Evolutionary conservation across 176 grass and related monocot species (phyloP), one percentile per base, ranked within the genome.

Genomic region (Rhynchospora pubera): DNA sequence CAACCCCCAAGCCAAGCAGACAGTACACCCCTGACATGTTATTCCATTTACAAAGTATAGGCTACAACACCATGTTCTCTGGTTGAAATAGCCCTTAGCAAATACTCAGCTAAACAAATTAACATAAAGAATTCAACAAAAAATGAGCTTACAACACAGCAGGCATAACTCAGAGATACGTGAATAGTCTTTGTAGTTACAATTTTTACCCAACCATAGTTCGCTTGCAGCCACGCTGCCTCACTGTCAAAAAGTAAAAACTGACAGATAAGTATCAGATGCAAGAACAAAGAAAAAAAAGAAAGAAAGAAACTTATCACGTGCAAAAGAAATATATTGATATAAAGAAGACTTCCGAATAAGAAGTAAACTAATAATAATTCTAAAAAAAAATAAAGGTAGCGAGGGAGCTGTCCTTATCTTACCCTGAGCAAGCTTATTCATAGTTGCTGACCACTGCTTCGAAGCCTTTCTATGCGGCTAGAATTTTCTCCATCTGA

Each of bases 391-490:
- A 18, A 7, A 7, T 28, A 34, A 0, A 18, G 46, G 22, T 5
- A 51, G 19, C 51, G 12, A 45, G 46, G 12, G 14, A 74, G 26
- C 10, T 74, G 47, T 74, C 45, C 46, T 74, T 26, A 46, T 57
- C 47, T 16, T 84, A 93, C 95, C 95, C 91, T 98, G 95, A n/a
- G 90, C 95, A 68, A 98, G 84, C 75, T 98, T 98, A 84, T 98
- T 98, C 52, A 77, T 86, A 4, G 95, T 98, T 3, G 95, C 85
- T 43, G 92, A 94, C 95, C 92, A 98, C 64, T 98, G 95, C 81
- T 92, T 94, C 10, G 88, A 98, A 79, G 85, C 72, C 76, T 87
- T 93, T 55, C 90, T 89, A 85, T 5, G 95, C 88, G 5, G 90
- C 19, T 12, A 97, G 73, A 83, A 97, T 93, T 84, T 85, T 92